Base-by-base conservation (phyloP, 441 rosid species). In the Melastoma candidum region DNA sequence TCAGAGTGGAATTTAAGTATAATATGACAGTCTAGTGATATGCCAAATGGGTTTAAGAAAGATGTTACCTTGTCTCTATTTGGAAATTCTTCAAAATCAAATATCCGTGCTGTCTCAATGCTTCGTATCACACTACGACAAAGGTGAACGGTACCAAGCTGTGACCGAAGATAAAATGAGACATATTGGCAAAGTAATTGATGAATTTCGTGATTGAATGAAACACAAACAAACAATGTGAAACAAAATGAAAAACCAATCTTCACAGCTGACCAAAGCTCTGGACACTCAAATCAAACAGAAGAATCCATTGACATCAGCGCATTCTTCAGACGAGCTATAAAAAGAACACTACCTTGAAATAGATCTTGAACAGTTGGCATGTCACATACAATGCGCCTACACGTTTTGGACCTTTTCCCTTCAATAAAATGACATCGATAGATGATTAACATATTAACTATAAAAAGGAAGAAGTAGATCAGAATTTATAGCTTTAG, bases 41-140 rank as follows among this genome's bases (percentile, higher is more conserved):
- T 14, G 10, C 41, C 7, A 44, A 53, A 46, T 17, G 47, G 32
- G 46, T 52, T 41, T 1, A 2, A 2, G 45, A 44, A 52, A 49
- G 29, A 43, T 59, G 58, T 36, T n/a, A 92, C 97, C 88, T 82
- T 88, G 57, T 92, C 98, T 73, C 92, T 75, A 68, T 69, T 81
- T 50, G 95, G 98, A 69, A 93, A 93, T 66, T 93, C 95, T 67
- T 93, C 98, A 61, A 93, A 88, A 69, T 93, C 85, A 69, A 88
- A 92, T 58, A 88, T 84, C n/a, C 95, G 81, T 24, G 94, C 97
- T 64, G 98, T 82, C 77, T 88, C 95, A 50, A 93, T 93, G 68
- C 98, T 93, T 74, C 97, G 74, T 61, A 93, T 93, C 11, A 93
- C 95, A 82, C 98, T 93, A 63, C 95, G 81, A 66, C 97, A 88